Conservation (phyloP, 2,329 filamentous ascomycete genomes). For the Ceratocystis destructans region DNA sequence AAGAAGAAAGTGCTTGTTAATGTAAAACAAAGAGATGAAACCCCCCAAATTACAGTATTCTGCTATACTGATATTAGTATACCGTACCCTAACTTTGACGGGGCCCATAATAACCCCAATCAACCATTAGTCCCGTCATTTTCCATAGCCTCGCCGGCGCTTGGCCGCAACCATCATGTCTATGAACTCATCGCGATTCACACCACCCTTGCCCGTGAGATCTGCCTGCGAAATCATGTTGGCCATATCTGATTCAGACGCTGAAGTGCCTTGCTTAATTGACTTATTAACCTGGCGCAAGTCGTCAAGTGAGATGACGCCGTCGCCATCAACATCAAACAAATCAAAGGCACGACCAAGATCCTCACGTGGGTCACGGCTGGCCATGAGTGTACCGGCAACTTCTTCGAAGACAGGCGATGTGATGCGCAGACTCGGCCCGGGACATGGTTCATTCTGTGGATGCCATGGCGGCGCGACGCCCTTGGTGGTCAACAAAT, state of each 20-base stretch:
- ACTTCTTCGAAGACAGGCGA: slow-evolving; percentile 60
- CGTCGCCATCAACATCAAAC: slow-evolving; percentile 87
- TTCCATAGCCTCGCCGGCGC: slow-evolving; percentile 20
- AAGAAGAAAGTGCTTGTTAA: no score
- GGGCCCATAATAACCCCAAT: neutral
- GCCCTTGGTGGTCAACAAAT: slow-evolving; percentile 69
- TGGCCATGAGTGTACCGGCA: slow-evolving; percentile 65
- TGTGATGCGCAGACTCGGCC: slow-evolving; percentile 55
- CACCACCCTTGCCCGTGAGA: slow-evolving; percentile 76
- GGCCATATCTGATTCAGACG: slow-evolving; percentile 81
- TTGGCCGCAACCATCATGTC: slow-evolving; percentile 37
- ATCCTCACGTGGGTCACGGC: slow-evolving; percentile 79
- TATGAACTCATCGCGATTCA: slow-evolving; percentile 55
- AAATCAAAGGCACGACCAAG: slow-evolving; percentile 81
- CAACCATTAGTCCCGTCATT: slow-evolving; percentile 2
- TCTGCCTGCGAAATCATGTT: slow-evolving; percentile 99
- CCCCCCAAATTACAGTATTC: slow-evolving; percentile 22
- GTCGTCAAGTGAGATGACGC: slow-evolving; percentile 79
- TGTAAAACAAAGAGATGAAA: slow-evolving; percentile 15
- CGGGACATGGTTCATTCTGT: slow-evolving; percentile 41
- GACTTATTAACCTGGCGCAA: slow-evolving; percentile 77
- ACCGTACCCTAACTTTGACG: neutral
- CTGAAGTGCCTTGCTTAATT: slow-evolving; percentile 61
- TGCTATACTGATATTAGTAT: neutral
- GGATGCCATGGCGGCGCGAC: slow-evolving; percentile 48